Base-by-base conservation (phyloP, 139 green algal genomes). In the Spirogloea muscicola region DNA sequence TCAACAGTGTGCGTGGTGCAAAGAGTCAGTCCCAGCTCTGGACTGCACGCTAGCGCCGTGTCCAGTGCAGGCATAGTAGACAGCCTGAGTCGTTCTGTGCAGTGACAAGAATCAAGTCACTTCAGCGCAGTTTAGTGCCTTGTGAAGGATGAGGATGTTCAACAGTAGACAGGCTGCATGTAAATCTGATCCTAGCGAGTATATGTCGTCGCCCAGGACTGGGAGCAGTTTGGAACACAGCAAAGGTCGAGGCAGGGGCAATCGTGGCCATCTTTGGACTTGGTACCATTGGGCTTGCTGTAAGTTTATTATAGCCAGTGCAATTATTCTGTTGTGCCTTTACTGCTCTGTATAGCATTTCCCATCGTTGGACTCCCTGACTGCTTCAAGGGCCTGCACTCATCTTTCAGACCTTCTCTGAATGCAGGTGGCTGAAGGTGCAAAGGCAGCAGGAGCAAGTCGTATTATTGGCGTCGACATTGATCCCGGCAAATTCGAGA, bases 161-260 rank as follows among this genome's bases (percentile, higher is more conserved):
- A 51, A 25, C 10, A 25, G 13, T 51, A 51, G 10, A 25, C 43
- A 13, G 10, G 43, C 43, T 51, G 10, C 43, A 51, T 13, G 10
- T 51, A 51, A 25, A 51, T 51, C 10, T 51, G 10, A 25, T 51
- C 13, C 10, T 51, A 51, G 10, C 10, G 10, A 51, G 10, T 10
- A 25, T 51, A 10, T 51, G 43, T 51, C 10, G 43, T 13, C 43
- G 13, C 42, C 92, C 93, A 9, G 93, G 94, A 10, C 89, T 94
- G 84, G 95, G 95, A 31, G 95, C 95, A 0, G 95, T 99, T 16
- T 87, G 86, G 69, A 98, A 99, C 88, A 97, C 94, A 2, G 91
- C 91, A 49, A 94, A 94, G 83, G 92, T 96, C 9, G 77, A 96
- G 79, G 72, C 83, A 3, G 93, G 91, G 27, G 75, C 77, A 38